Percentiles rank a stretch among this genome's conserved stretches.
These are phyloP conservation scores for Ramalina intermedia DNA, from an alignment of 495 filamentous ascomycete species.

Conservation along the genomic window DNA sequence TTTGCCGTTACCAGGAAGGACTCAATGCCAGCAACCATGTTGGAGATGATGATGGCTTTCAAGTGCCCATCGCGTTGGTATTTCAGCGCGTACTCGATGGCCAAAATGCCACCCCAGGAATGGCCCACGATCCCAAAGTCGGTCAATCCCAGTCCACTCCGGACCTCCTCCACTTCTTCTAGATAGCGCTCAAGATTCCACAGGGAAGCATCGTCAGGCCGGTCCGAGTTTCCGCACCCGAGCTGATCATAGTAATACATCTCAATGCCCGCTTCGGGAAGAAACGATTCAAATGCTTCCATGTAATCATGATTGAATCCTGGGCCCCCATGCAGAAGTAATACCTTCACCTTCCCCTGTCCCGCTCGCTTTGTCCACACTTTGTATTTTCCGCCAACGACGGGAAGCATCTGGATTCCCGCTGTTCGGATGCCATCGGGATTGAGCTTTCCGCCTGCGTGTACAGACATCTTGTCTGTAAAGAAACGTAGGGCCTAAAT, in stretches of 20 bases:
- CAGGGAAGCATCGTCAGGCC: background rate
- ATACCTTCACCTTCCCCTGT: slow-evolving; percentile 2
- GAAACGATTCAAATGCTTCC: slow-evolving; percentile 7
- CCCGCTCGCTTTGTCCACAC: slow-evolving; percentile 8
- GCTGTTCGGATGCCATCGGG: slow-evolving; percentile 1
- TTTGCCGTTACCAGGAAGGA: slow-evolving; percentile 1
- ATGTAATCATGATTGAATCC: slow-evolving; percentile 8
- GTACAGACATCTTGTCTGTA: too few species aligned
- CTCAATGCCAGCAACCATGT: slow-evolving; percentile 8
- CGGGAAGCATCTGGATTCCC: slow-evolving; percentile 5
- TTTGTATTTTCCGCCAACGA: slow-evolving; percentile 4
- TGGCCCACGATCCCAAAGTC: slow-evolving; percentile 4
- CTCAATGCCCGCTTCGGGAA: slow-evolving; percentile 4
- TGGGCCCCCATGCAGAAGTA: slow-evolving; percentile 6
- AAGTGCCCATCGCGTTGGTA: slow-evolving; percentile 4
- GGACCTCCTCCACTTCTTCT: slow-evolving; percentile 8
- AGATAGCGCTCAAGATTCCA: slow-evolving; percentile 7
- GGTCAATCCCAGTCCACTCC: slow-evolving; percentile 1
- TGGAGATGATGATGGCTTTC: slow-evolving; percentile 7
- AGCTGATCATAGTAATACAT: slow-evolving; percentile 10
- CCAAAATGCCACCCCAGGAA: slow-evolving; percentile 5
- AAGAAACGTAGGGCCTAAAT: too few species aligned
- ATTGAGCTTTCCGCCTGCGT: background rate
- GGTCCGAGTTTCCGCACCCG: slow-evolving; percentile 6
- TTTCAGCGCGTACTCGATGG: slow-evolving; percentile 8